Evolutionary conservation across 2,329 filamentous ascomycete species (phyloP).

Genomic region (Penicillium brevicompactum): DNA sequence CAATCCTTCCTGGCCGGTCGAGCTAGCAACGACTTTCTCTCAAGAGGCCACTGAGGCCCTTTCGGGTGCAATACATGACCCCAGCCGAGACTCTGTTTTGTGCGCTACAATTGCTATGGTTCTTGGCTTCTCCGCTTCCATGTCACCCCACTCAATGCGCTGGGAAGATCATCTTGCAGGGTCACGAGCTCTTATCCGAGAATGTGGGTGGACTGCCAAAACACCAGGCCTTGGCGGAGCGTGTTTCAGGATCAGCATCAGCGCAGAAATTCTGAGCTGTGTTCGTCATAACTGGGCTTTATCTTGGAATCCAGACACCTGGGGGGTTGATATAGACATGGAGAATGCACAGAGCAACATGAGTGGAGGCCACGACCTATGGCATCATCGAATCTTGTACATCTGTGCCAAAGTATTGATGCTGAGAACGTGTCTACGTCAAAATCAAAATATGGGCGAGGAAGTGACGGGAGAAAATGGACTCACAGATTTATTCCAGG

Average conservation of each 20-base stretch:
- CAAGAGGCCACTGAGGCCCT: conserved; percentile 80
- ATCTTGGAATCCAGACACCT: conserved; percentile 86
- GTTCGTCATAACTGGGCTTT: conserved; percentile 84
- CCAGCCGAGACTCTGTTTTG: conserved; percentile 78
- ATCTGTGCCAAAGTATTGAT: conserved; percentile 85
- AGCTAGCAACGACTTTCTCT: conserved; percentile 81
- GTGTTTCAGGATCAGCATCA: conserved; percentile 93
- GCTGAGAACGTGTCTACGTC: conserved; percentile 72
- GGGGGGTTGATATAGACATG: conserved; percentile 82
- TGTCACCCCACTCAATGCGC: conserved; percentile 77
- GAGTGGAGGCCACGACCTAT: conserved; percentile 72
- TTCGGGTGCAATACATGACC: conserved; percentile 76
- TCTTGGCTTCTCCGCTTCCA: conserved; percentile 89
- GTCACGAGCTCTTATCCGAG: conserved; percentile 80
- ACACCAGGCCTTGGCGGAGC: conserved; percentile 78
- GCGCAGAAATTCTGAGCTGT: conserved; percentile 86
- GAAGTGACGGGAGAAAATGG: conserved; percentile 57
- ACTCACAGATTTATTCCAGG: conserved; percentile 65
- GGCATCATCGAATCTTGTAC: conserved; percentile 88
- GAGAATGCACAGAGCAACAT: conserved; percentile 53
- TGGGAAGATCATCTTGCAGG: conserved; percentile 90
- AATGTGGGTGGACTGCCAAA: conserved; percentile 83
- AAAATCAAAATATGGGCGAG: conserved; percentile 63
- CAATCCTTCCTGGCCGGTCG: conserved; percentile 69
- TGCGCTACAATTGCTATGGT: conserved; percentile 87